These are phyloP conservation scores for Leccinum subtestaceum DNA, from an alignment of 768 basidiomycete species.

Conservation along the genomic window DNA sequence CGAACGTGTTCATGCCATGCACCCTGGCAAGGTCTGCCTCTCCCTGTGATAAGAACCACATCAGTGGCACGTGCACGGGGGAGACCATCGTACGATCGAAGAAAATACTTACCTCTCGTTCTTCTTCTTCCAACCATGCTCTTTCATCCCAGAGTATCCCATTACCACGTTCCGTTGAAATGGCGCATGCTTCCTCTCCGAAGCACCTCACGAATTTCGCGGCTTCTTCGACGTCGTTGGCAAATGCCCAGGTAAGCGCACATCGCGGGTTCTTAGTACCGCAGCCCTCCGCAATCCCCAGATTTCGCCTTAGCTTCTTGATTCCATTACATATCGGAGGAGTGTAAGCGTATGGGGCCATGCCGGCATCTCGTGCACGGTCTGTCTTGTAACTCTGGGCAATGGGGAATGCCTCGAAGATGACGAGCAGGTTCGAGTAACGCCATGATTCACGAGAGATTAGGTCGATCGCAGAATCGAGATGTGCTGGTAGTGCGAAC, in stretches of 20 bases:
- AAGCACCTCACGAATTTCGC: constrained; percentile 53
- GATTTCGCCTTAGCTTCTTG: constrained; percentile 60
- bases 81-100: constrained; percentile 9
- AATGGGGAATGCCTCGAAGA: constrained; percentile 68
- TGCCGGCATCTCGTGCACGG: constrained; percentile 7
- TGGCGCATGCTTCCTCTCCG: constrained; percentile 54
- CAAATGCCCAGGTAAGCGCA: constrained; percentile 57
- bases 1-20: constrained; percentile 68
- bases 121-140: constrained; percentile 60
- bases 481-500: constrained; percentile 46
- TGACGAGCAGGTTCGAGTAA: constrained; percentile 50
- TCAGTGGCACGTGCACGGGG: constrained; percentile 13
- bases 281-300: constrained; percentile 61
- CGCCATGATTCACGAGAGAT: constrained; percentile 63
- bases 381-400: constrained; percentile 34
- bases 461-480: constrained; percentile 41
- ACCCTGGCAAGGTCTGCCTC: constrained; percentile 56
- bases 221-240: constrained; percentile 55
- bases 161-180: constrained; percentile 39
- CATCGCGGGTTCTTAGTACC: constrained; percentile 46
- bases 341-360: constrained; percentile 48
- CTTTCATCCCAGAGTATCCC: constrained; percentile 54
- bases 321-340: constrained; percentile 68
- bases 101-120: constrained; percentile 43
- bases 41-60: constrained; percentile 40